Conservation (phyloP, 139 green algal genomes). For the Parachlorella kessleri region DNA sequence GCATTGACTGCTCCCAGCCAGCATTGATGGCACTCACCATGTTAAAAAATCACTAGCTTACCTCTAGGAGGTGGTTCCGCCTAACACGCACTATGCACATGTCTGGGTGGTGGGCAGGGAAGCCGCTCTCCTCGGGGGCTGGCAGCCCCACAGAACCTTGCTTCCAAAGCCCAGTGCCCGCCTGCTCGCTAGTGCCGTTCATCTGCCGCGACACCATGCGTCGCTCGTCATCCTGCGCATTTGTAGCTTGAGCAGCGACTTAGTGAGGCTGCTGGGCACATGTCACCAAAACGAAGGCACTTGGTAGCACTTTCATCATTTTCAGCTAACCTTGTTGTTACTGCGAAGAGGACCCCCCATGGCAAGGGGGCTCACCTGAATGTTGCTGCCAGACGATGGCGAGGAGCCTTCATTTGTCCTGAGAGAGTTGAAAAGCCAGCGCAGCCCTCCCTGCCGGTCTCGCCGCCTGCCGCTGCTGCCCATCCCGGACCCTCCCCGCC, state of each 20-base stretch:
- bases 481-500: too few species aligned
- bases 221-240: constrained; percentile 44
- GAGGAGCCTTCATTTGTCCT: constrained; percentile 17
- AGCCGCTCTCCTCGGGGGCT: constrained; percentile 57
- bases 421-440: constrained; percentile 57
- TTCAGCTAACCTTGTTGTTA: too few species aligned
- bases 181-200: constrained; percentile 27
- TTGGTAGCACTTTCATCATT: too few species aligned
- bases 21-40: too few species aligned
- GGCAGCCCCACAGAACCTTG: constrained; percentile 64
- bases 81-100: constrained; percentile 92
- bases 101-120: constrained; percentile 80
- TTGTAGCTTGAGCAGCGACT: too few species aligned
- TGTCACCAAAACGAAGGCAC: too few species aligned
- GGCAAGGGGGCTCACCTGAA: constrained; percentile 4
- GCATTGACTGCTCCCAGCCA: too few species aligned
- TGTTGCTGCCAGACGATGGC: not conserved
- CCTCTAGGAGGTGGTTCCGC: constrained; percentile 83
- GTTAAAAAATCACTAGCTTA: constrained; percentile 15
- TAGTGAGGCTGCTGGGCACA: too few species aligned
- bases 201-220: constrained; percentile 45
- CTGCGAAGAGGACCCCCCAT: too few species aligned
- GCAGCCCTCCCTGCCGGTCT: constrained; percentile 35
- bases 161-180: constrained; percentile 34
- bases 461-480: constrained; percentile 9